A percentile compares a stretch with the other conserved stretches of the same genome.
phyloP scores from a whole-genome alignment of 257 asterid genomes.

The Parsonsia alboflavescens region DNA sequence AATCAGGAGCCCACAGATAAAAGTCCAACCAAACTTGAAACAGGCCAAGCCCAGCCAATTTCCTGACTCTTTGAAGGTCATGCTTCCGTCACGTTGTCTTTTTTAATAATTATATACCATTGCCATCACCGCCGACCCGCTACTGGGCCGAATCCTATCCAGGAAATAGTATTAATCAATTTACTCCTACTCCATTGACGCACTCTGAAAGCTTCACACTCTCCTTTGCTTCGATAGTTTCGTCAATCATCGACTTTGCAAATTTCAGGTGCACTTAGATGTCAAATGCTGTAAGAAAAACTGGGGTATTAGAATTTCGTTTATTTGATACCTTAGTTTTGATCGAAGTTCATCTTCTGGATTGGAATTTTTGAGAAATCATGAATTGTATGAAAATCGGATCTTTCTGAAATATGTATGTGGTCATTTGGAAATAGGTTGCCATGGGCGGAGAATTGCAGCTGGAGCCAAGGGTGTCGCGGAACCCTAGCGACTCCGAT shows the following conservation, averaged over 20 bases:
- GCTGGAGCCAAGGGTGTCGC: slow-evolving; percentile 30
- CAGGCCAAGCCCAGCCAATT: too few relatives aligned
- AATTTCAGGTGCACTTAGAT: background rate
- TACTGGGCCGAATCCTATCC: background rate
- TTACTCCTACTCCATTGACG: background rate
- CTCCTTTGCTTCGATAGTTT: background rate
- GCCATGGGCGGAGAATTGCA: slow-evolving; percentile 33
- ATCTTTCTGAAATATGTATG: background rate
- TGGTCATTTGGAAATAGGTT: background rate
- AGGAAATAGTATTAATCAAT: background rate
- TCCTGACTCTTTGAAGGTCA: background rate
- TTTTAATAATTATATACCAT: background rate
- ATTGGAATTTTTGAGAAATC: background rate
- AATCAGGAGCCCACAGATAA: too few relatives aligned
- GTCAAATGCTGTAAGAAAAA: background rate
- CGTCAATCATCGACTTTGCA: background rate
- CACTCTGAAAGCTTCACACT: background rate
- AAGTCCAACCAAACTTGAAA: too few relatives aligned
- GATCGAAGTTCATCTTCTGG: background rate
- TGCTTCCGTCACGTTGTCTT: background rate
- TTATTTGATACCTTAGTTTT: background rate
- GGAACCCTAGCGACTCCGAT: slow-evolving; percentile 38
- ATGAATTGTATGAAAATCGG: background rate
- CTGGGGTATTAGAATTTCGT: background rate
- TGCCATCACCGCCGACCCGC: too few relatives aligned